Conservation (phyloP, 768 basidiomycete genomes). For the Boletus insuetus region DNA sequence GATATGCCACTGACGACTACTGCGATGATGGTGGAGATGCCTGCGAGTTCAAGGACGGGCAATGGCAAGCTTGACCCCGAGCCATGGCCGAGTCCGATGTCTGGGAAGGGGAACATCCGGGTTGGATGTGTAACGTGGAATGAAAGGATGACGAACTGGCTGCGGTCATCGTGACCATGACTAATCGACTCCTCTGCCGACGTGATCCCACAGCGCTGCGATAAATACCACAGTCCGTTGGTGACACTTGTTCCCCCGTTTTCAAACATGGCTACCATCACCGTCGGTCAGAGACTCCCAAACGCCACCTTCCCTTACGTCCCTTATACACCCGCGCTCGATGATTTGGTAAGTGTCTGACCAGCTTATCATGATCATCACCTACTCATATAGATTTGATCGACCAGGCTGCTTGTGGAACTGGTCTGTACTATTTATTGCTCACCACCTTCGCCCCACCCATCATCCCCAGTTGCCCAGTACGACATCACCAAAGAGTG, state of each 20-base stretch:
- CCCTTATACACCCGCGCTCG: constrained; percentile 61
- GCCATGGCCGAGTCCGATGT: constrained; percentile 35
- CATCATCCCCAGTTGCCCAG: constrained; percentile 40
- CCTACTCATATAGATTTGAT: not conserved
- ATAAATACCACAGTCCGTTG: not conserved
- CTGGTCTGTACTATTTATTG: constrained; percentile 45
- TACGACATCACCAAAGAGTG: constrained; percentile 56
- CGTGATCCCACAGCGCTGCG: not conserved
- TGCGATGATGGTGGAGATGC: constrained; percentile 62
- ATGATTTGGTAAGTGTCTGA: constrained; percentile 46
- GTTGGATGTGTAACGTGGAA: not conserved
- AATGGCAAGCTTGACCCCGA: constrained; percentile 60
- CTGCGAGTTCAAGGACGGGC: constrained; percentile 58
- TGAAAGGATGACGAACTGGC: not conserved
- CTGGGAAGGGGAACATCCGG: constrained; percentile 11
- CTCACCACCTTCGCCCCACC: not conserved
- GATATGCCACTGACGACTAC: constrained; percentile 71
- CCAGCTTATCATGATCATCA: constrained; percentile 4
- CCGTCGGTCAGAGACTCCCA: constrained; percentile 53
- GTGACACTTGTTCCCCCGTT: too few species aligned
- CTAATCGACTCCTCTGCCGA: not conserved
- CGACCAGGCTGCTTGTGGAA: constrained; percentile 56
- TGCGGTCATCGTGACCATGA: not conserved
- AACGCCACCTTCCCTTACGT: constrained; percentile 48
- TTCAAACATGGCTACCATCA: constrained; percentile 31